Conservation (phyloP, 495 filamentous ascomycete genomes). For the Penicillium longicatenatum region DNA sequence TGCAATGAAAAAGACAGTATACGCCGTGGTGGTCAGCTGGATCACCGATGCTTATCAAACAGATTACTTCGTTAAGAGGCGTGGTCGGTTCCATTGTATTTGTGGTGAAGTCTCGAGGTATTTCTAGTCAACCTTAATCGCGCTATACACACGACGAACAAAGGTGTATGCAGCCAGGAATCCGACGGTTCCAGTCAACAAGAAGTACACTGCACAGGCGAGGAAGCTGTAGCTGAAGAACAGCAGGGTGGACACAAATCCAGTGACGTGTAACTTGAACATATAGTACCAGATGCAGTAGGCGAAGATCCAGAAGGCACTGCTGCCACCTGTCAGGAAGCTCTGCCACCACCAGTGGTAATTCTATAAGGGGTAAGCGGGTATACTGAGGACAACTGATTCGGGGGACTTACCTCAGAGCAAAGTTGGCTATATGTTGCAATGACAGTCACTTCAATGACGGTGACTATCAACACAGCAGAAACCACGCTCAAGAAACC, state of each 20-base stretch:
- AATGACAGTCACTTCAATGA: slow-evolving; percentile 88
- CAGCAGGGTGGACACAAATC: slow-evolving; percentile 76
- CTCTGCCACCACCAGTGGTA: slow-evolving; percentile 97
- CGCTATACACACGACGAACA: slow-evolving; percentile 81
- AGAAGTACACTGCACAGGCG: slow-evolving; percentile 80
- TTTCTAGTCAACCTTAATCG: slow-evolving; percentile 45
- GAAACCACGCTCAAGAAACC: slow-evolving; percentile 82
- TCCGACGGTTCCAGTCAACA: slow-evolving; percentile 84
- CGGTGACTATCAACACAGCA: slow-evolving; percentile 72
- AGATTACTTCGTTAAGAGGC: slow-evolving; percentile 20
- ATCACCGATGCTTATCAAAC: slow-evolving; percentile 29
- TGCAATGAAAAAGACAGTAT: slow-evolving; percentile 21
- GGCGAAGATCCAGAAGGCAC: slow-evolving; percentile 80
- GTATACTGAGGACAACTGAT: neutral
- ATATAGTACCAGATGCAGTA: slow-evolving; percentile 90
- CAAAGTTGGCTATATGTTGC: slow-evolving; percentile 87
- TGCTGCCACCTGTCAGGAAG: slow-evolving; percentile 80
- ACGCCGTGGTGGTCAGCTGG: slow-evolving; percentile 27
- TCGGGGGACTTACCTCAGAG: slow-evolving; percentile 56
- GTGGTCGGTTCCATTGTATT: neutral
- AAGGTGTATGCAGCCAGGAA: slow-evolving; percentile 89
- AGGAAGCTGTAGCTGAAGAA: slow-evolving; percentile 87
- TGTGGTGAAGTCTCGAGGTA: neutral
- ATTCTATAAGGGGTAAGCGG: slow-evolving; percentile 52
- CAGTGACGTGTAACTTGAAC: slow-evolving; percentile 78